These are phyloP conservation scores for Starmerella potacharoeniae DNA, from an alignment of 805 yeast species.

Conservation along the genomic window DNA sequence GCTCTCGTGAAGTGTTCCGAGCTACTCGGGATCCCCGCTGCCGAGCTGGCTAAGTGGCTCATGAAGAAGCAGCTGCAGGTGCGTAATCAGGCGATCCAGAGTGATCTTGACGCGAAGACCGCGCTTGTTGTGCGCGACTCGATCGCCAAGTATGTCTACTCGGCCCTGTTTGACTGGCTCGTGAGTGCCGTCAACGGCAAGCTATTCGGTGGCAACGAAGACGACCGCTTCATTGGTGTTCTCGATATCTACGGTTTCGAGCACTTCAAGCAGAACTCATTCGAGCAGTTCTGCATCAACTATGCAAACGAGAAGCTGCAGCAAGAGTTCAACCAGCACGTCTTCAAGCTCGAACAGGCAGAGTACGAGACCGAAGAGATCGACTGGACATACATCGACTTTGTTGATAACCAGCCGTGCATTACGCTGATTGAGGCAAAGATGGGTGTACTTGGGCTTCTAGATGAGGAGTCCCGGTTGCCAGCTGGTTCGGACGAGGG, in stretches of 20 bases:
- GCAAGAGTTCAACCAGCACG: constrained; percentile 95
- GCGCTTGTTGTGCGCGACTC: constrained; percentile 91
- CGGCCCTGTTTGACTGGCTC: constrained; percentile 91
- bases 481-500: constrained; percentile 90
- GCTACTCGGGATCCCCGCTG: constrained; percentile 67
- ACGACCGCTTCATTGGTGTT: constrained; percentile 85
- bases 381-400: constrained; percentile 93
- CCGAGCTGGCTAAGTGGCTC: constrained; percentile 75
- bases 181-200: constrained; percentile 74
- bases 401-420: constrained; percentile 94
- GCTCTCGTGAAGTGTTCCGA: constrained; percentile 71
- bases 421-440: constrained; percentile 81
- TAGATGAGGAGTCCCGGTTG: constrained; percentile 90
- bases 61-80: constrained; percentile 84
- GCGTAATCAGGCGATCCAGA: constrained; percentile 81
- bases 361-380: constrained; percentile 86
- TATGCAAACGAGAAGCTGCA: constrained; percentile 95
- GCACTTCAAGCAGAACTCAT: constrained; percentile 86
- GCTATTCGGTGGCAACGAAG: constrained; percentile 40
- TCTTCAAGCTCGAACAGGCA: constrained; percentile 92
- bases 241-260: constrained; percentile 96
- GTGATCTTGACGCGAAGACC: constrained; percentile 70
- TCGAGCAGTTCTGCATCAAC: constrained; percentile 94
- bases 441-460: constrained; percentile 72
- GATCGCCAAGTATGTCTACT: constrained; percentile 87